These are phyloP conservation scores for Blastobotrys illinoisensis DNA, from an alignment of 1,139 yeast genomes.

Conservation along the genomic window DNA sequence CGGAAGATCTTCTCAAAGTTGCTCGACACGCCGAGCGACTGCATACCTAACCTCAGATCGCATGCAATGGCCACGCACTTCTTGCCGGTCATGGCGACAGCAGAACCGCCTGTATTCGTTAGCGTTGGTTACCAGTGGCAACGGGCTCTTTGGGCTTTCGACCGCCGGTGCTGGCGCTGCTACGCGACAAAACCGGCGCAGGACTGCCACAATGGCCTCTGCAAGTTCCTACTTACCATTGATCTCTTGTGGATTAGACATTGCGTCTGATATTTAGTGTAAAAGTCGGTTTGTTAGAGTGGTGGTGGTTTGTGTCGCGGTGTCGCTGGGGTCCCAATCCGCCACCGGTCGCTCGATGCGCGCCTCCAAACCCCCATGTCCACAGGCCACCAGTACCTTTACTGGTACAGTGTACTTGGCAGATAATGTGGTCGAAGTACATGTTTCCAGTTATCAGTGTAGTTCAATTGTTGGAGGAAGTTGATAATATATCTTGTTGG, in stretches of 20 bases:
- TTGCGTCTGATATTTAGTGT: constrained; percentile 7
- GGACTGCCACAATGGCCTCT: not conserved
- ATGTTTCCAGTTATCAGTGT: no score
- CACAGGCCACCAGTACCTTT: no score
- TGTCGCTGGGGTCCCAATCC: not conserved
- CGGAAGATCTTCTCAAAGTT: constrained; percentile 89
- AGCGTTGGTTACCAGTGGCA: not conserved
- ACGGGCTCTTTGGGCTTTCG: no score
- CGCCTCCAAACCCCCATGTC: not conserved
- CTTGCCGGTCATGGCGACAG: constrained; percentile 98
- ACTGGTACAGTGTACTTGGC: no score
- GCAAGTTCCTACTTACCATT: constrained; percentile 25
- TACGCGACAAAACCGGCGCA: not conserved
- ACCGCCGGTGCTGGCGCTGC: no score
- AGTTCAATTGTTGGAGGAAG: no score
- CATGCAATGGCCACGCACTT: constrained; percentile 98
- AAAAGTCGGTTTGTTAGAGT: not conserved
- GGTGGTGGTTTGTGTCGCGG: not conserved
- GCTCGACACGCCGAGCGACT: constrained; percentile 86
- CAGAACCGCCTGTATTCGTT: constrained; percentile 65
- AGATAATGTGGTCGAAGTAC: no score
- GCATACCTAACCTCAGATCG: constrained; percentile 90
- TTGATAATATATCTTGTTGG: no score
- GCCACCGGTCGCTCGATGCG: not conserved
- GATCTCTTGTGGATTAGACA: constrained; percentile 33